phyloP scores from a whole-genome alignment of 371 early-diverging fungal species.

The Mortierella sp. region DNA sequence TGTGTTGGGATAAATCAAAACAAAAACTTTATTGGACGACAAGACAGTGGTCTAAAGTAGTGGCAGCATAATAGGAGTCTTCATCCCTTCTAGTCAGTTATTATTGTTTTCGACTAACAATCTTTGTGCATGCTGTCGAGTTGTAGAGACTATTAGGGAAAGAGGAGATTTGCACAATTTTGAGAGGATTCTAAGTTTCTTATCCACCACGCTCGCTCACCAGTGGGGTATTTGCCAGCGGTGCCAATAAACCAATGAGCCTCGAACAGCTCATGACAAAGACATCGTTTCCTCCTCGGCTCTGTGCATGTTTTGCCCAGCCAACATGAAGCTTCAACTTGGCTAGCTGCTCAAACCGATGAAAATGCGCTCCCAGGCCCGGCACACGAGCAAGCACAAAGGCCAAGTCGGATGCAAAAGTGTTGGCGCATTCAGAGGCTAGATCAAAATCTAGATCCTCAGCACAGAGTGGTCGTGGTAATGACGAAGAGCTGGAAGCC shows the following conservation, averaged over 20 bases:
- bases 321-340: slow-evolving; percentile 53
- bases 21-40: no score
- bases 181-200: background rate
- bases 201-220: slow-evolving; percentile 49
- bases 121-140: no score
- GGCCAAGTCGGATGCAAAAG: slow-evolving; percentile 50
- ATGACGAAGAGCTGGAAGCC: background rate
- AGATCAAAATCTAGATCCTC: slow-evolving; percentile 48
- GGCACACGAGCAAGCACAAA: slow-evolving; percentile 51
- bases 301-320: slow-evolving; percentile 55
- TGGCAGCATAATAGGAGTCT: no score
- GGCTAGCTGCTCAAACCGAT: slow-evolving; percentile 49
- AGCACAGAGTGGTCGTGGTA: slow-evolving; percentile 7
- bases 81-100: no score
- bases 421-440: slow-evolving; percentile 51
- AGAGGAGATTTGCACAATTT: no score
- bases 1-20: no score
- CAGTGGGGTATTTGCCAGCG: slow-evolving; percentile 49
- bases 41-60: no score
- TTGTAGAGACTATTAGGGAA: no score
- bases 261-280: slow-evolving; percentile 55
- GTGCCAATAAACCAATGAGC: slow-evolving; percentile 41
- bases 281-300: slow-evolving; percentile 54
- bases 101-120: no score
- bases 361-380: slow-evolving; percentile 50